These are phyloP conservation scores for Bacidia rubella DNA, from an alignment of 495 filamentous ascomycete genomes.

Conservation along the genomic window DNA sequence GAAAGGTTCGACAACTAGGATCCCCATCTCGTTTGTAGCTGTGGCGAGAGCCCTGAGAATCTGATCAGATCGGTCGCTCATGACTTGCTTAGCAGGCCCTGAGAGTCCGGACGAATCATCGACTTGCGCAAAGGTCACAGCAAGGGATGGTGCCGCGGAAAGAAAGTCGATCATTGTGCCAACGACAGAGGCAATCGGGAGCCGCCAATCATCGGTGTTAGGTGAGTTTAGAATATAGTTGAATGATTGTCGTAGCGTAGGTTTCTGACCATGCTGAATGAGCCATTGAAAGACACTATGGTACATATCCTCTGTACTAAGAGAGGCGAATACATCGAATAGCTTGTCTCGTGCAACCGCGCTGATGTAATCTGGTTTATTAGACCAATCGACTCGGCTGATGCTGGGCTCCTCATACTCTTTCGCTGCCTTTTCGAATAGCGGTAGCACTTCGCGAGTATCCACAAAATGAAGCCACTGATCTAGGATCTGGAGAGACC, in stretches of 20 bases:
- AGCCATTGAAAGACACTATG: slow-evolving; percentile 22
- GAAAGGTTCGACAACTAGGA: slow-evolving; percentile 29
- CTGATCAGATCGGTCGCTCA: neutral
- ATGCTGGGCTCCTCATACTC: slow-evolving; percentile 27
- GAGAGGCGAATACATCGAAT: slow-evolving; percentile 16
- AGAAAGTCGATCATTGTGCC: neutral
- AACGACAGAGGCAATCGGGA: neutral
- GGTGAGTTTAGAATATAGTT: neutral
- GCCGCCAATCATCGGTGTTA: neutral
- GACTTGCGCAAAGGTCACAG: neutral
- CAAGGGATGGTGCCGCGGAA: neutral
- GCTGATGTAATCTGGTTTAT: slow-evolving; percentile 18
- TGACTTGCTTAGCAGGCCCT: neutral
- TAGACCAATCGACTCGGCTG: slow-evolving; percentile 20
- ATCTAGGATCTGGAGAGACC: slow-evolving; percentile 33
- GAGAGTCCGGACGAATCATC: neutral
- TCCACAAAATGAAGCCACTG: slow-evolving; percentile 35
- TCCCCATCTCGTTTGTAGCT: neutral
- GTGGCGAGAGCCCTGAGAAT: neutral
- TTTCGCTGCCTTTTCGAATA: slow-evolving; percentile 28
- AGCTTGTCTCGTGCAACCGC: slow-evolving; percentile 22
- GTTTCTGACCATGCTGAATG: slow-evolving; percentile 18
- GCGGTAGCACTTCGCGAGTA: slow-evolving; percentile 29
- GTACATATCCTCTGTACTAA: slow-evolving; percentile 15
- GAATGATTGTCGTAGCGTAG: neutral